Conservation (phyloP, 2,329 filamentous ascomycete species). For the Biscogniauxia sp. region DNA sequence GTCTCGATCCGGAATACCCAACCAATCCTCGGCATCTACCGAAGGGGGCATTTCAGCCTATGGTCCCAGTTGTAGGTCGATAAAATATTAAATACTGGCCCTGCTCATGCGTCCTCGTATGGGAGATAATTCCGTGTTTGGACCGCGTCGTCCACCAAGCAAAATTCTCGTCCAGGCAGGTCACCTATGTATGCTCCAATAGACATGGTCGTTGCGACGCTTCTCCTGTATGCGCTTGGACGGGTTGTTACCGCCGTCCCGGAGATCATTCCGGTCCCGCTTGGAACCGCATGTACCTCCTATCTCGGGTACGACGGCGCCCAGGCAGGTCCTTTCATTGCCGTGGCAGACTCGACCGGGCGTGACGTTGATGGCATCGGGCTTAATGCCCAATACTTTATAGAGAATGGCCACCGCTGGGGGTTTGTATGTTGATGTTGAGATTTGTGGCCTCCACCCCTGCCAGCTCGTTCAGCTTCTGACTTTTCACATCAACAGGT, state of each 20-base stretch:
- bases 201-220: neutral
- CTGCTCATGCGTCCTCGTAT: neutral
- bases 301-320: slow-evolving; percentile 12
- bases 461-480: neutral
- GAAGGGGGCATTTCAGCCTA: neutral
- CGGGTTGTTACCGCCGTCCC: slow-evolving; percentile 1
- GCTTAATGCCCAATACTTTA: slow-evolving; percentile 10
- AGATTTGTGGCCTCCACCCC: neutral
- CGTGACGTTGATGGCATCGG: slow-evolving; percentile 11
- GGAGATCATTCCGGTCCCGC: slow-evolving; percentile 9
- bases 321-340: slow-evolving; percentile 11
- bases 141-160: neutral
- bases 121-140: neutral
- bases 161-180: neutral
- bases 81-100: neutral
- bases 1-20: neutral
- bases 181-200: neutral
- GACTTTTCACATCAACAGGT: slow-evolving; percentile 6
- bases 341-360: slow-evolving; percentile 14
- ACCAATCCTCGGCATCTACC: neutral
- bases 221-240: neutral
- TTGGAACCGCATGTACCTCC: slow-evolving; percentile 10
- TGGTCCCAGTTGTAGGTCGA: neutral
- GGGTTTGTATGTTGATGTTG: slow-evolving; percentile 10
- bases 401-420: slow-evolving; percentile 9